Evolutionary conservation across 1,284 basidiomycete species (phyloP).

Genomic region (Austropuccinia psidii): DNA sequence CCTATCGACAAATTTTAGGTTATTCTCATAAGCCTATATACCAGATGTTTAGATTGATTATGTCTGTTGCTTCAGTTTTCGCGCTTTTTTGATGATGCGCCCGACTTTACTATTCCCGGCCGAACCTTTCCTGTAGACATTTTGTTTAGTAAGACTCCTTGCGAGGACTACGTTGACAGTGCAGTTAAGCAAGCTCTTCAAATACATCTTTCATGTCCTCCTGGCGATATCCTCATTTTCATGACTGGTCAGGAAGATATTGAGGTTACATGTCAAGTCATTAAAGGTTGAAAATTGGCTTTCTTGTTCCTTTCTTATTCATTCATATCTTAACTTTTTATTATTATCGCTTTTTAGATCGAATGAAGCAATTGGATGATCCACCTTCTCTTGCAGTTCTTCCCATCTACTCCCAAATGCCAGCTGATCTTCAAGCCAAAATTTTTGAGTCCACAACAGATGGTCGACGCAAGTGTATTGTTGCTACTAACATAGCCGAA

Average conservation of each 20-base stretch:
- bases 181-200: slow-evolving; percentile 96
- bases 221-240: slow-evolving; percentile 93
- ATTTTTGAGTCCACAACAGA: slow-evolving; percentile 94
- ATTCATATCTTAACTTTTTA: not conserved
- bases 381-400: slow-evolving; percentile 75
- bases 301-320: not conserved
- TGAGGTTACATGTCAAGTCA: slow-evolving; percentile 84
- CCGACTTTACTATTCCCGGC: slow-evolving; percentile 92
- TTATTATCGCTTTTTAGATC: slow-evolving; percentile 56
- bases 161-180: slow-evolving; percentile 96
- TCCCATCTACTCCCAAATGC: slow-evolving; percentile 99
- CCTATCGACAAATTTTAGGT: not conserved
- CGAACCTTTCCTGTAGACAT: slow-evolving; percentile 97
- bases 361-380: slow-evolving; percentile 81
- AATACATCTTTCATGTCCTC: slow-evolving; percentile 88
- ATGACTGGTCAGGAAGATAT: slow-evolving; percentile 99
- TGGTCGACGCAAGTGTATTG: slow-evolving; percentile 89
- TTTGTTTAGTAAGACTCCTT: slow-evolving; percentile 90
- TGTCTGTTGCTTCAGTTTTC: slow-evolving; percentile 62
- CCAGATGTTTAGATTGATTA: not conserved
- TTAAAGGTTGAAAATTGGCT: slow-evolving; percentile 58
- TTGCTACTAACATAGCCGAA: slow-evolving; percentile 98
- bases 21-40: not conserved
- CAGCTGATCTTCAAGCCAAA: slow-evolving; percentile 94
- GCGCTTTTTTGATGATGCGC: slow-evolving; percentile 86